Base-by-base conservation (phyloP, 164 flowering plant genomes). In the Annona squamosa region DNA sequence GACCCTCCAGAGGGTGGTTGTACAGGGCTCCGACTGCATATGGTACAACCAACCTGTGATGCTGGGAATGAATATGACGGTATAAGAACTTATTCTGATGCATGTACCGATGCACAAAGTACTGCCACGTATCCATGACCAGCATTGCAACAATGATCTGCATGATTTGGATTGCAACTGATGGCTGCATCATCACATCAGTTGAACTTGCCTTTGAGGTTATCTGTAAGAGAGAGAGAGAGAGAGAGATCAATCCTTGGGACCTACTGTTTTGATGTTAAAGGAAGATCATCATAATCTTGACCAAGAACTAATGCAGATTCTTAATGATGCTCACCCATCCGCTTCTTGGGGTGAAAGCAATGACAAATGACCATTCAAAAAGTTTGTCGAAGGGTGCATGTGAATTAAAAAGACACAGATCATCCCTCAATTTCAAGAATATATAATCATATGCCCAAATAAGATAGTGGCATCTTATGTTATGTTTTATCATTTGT, bases 1-100 rank as follows among this genome's bases (percentile, higher is more conserved):
- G 94, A 71, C 94, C 97, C 80, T 92, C 95, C 5, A 92, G 75
- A 1, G 95, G 95, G 68, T 92, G 97, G 74, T 90, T 92, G 80
- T 88, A 92, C 41, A 90, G 88, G 57, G 95, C 97, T 10, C 97
- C 95, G 72, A 90, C 78, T 47, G 95, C 92, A 65, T 90, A 86
- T 6, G 97, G 93, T 16, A 90, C 94, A 41, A 92, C 89, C 67
- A 92, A 79, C 69, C 82, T 82, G 76, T 92, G 97, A 74, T 92
- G 97, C 68, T 90, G 93, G 7, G 93, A 92, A 76, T 90, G 97
- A 71, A 92, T 70, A 71, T 90, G 92, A 2, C 85, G 82, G 75
- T 89, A 92, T 56, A 90, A 67, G 75, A 86, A 90, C 76, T 88
- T 90, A 85, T 89, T 92, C 57, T 86, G 92, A 81, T 90, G 95